Conservation (phyloP, 1,284 basidiomycete species). For the Kalmanozyma brasiliensis region DNA sequence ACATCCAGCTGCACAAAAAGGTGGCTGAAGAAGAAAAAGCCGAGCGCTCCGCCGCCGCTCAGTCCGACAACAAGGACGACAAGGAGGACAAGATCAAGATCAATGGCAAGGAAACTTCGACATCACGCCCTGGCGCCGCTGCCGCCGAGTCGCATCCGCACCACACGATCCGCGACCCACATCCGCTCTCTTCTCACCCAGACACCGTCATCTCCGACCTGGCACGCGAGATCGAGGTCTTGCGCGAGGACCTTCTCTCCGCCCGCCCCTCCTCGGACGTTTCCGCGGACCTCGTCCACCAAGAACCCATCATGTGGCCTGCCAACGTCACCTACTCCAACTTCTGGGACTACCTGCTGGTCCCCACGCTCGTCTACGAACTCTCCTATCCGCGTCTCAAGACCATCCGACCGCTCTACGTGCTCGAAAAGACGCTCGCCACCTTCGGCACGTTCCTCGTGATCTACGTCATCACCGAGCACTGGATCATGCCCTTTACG, state of each 20-base stretch:
- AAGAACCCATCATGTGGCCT: constrained; percentile 76
- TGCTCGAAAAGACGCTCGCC: constrained; percentile 93
- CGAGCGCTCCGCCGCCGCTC: constrained; percentile 13
- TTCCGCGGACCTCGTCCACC: constrained; percentile 16
- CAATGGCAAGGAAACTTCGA: constrained; percentile 5
- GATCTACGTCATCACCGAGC: constrained; percentile 84
- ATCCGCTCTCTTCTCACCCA: constrained; percentile 80
- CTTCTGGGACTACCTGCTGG: constrained; percentile 87
- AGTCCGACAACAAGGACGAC: neutral
- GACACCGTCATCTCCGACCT: constrained; percentile 76
- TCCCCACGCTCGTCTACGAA: constrained; percentile 94
- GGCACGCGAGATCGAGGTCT: constrained; percentile 80
- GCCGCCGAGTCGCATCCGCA: constrained; percentile 15
- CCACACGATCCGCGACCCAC: constrained; percentile 65
- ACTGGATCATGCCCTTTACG: constrained; percentile 77
- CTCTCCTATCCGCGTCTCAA: constrained; percentile 93
- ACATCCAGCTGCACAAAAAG: constrained; percentile 37
- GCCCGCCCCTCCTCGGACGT: constrained; percentile 11
- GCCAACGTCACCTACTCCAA: constrained; percentile 84
- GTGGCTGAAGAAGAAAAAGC: constrained; percentile 21
- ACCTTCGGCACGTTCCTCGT: constrained; percentile 95
- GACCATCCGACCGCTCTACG: constrained; percentile 84
- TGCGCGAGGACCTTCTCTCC: constrained; percentile 78
- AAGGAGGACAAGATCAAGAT: constrained; percentile 5
- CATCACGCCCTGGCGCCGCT: no score